Base-by-base conservation (phyloP, 352 stramenopile species). In the Globisporangium cylindrosporum region DNA sequence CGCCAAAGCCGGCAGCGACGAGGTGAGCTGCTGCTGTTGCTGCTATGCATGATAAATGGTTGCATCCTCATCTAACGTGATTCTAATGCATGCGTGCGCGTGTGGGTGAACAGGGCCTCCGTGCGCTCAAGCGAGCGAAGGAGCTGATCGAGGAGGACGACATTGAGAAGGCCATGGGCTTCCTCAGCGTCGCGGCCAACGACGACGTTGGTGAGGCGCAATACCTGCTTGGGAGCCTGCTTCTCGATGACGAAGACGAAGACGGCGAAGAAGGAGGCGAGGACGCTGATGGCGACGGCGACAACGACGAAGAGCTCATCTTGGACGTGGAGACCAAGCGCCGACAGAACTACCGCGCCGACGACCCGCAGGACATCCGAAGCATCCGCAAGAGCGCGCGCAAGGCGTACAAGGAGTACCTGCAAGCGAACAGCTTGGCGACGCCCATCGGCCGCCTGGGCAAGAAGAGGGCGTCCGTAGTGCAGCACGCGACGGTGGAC, bases 371-470 rank as follows among this genome's bases (percentile, higher is more conserved):
- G 43, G 80, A 92, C 62, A 82, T 94, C n/a, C 80, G 79, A 22
- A 84, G 79, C 24, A 95, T 95, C 70, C 81, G 84, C 54, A 94
- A 93, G 79, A 80, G 77, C 43, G 88, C 88, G 38, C 84, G 88
- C 46, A 75, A 82, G 49, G 75, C 81, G 14, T 94, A 95, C 80
- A 91, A 90, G 58, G 75, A 86, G 71, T 91, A 93, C 68, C 55
- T 92, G 59, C 62, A 80, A 58, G 71, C 76, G 46, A 78, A 88
- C 66, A 79, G 73, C 15, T 69, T 71, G 24, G 59, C 27, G 8
- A 49, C 36, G n/a, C 59, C 66, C 12, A 34, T 56, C 53, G 59
- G 61, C 10, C 66, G 59, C 22, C 22, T 67, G 34, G 66, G 66
- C 18, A 82, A 76, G 63, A 82, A 80, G 46, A 57, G 20, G 18